Conservation (phyloP, 2,329 filamentous ascomycete genomes). For the Fusarium palustre region DNA sequence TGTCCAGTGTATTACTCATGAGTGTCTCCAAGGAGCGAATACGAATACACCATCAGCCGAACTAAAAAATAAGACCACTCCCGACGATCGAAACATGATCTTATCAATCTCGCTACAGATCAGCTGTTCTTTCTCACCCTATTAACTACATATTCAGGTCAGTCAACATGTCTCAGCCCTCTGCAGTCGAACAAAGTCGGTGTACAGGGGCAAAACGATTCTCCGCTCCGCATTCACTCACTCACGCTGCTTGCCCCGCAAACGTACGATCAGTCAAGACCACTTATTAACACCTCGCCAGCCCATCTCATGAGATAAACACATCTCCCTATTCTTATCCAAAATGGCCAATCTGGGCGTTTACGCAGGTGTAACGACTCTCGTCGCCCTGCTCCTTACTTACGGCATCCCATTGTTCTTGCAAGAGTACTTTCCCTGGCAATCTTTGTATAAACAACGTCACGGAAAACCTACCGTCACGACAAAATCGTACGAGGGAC, state of each 20-base stretch:
- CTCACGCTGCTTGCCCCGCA: slow-evolving; percentile 14
- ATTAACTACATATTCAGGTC: not conserved
- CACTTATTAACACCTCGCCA: slow-evolving; percentile 6
- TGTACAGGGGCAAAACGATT: slow-evolving; percentile 32
- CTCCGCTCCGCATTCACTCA: slow-evolving; percentile 34
- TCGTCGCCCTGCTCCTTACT: slow-evolving; percentile 40
- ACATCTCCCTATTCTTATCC: not conserved
- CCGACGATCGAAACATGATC: not conserved
- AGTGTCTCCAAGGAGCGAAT: not conserved
- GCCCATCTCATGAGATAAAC: not conserved
- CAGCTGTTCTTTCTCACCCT: not conserved
- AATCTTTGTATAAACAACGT: slow-evolving; percentile 50
- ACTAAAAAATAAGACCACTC: not conserved
- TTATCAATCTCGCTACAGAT: slow-evolving; percentile 4
- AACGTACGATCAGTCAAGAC: slow-evolving; percentile 34
- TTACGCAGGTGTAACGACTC: slow-evolving; percentile 21
- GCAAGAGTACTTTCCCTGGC: slow-evolving; percentile 53
- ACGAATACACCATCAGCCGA: not conserved
- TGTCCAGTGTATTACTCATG: too few relatives aligned
- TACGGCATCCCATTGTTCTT: slow-evolving; percentile 50
- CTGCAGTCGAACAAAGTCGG: slow-evolving; percentile 12
- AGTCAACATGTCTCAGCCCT: not conserved
- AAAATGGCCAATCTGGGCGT: slow-evolving; percentile 33
- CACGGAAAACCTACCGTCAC: slow-evolving; percentile 49
- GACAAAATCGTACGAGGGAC: slow-evolving; percentile 53